These are phyloP conservation scores for Penicillium sp. DNA, from an alignment of 2,329 filamentous ascomycete species.

Conservation along the genomic window DNA sequence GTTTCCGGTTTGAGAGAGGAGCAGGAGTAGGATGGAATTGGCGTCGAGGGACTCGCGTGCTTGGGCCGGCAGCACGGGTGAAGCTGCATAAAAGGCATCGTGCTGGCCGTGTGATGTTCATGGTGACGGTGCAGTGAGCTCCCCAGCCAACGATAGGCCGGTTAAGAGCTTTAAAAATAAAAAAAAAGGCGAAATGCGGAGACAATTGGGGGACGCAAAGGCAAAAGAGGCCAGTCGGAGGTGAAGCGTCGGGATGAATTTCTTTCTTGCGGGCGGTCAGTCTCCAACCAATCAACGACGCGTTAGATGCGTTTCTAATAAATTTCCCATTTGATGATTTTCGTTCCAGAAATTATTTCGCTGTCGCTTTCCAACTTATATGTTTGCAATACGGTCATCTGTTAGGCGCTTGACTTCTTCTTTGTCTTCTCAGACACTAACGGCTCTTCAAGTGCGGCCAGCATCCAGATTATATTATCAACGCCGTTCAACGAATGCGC, in stretches of 20 bases:
- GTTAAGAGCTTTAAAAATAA: conserved; percentile 15
- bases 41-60: conserved; percentile 46
- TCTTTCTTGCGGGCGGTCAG: conserved; percentile 29
- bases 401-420: conserved; percentile 11
- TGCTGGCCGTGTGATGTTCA: conserved; percentile 51
- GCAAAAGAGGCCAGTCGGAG: conserved; percentile 14
- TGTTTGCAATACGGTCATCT: conserved; percentile 20
- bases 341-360: conserved; percentile 11
- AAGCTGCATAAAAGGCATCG: conserved; percentile 53
- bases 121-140: conserved; percentile 32
- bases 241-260: conserved; percentile 25
- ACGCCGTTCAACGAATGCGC: conserved; percentile 17
- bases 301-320: conserved; percentile 26
- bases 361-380: conserved; percentile 16
- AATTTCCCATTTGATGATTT: conserved; percentile 22
- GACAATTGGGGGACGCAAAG: conserved; percentile 16
- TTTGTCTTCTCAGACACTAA: background rate
- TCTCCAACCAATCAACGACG: conserved; percentile 18
- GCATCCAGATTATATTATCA: conserved; percentile 7
- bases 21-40: conserved; percentile 49
- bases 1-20: conserved; percentile 38
- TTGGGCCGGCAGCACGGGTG: conserved; percentile 39
- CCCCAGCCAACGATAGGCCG: conserved; percentile 30
- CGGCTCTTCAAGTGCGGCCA: conserved; percentile 5
- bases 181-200: conserved; percentile 10